A percentile compares a stretch with the other conserved stretches of the same genome.
Evolutionary conservation across 2,329 filamentous ascomycete genomes (phyloP).

Genomic region (Exophiala phaeomuriformis): DNA sequence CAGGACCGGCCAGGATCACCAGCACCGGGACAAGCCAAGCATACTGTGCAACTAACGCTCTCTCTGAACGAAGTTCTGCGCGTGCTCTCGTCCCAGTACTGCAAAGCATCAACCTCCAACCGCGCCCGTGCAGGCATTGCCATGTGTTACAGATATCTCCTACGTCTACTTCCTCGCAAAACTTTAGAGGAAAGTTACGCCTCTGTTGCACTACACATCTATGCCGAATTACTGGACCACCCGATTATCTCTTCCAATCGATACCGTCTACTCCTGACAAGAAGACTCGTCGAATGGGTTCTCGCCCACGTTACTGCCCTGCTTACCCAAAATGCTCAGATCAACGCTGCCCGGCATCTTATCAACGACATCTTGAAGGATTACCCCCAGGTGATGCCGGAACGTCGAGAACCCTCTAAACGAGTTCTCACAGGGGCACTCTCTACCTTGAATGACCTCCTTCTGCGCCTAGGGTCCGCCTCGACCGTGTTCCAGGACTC

Average conservation of each 20-base stretch:
- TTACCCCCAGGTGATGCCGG: slow-evolving; percentile 81
- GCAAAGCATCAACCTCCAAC: slow-evolving; percentile 69
- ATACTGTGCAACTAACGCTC: slow-evolving; percentile 62
- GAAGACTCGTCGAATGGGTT: slow-evolving; percentile 75
- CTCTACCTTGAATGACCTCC: slow-evolving; percentile 69
- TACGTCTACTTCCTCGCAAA: slow-evolving; percentile 71
- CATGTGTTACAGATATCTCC: slow-evolving; percentile 75
- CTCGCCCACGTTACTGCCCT: slow-evolving; percentile 73
- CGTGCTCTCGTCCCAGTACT: slow-evolving; percentile 72
- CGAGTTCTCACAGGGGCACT: slow-evolving; percentile 72
- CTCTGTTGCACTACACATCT: slow-evolving; percentile 71
- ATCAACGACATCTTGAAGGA: slow-evolving; percentile 89
- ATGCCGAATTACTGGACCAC: slow-evolving; percentile 71
- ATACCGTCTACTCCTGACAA: slow-evolving; percentile 75
- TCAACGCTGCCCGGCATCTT: slow-evolving; percentile 70
- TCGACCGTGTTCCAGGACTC: slow-evolving; percentile 69
- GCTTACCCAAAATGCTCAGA: slow-evolving; percentile 80
- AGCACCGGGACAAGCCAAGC: slow-evolving; percentile 63
- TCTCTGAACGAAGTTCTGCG: slow-evolving; percentile 71
- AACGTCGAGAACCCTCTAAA: slow-evolving; percentile 82
- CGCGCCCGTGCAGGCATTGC: slow-evolving; percentile 74
- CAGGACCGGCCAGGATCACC: slow-evolving; percentile 62
- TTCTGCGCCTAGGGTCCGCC: slow-evolving; percentile 73
- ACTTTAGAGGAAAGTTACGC: slow-evolving; percentile 77
- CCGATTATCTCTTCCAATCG: slow-evolving; percentile 71